Conservation (phyloP, 805 yeast species). For the Ogataea glucozyma region DNA sequence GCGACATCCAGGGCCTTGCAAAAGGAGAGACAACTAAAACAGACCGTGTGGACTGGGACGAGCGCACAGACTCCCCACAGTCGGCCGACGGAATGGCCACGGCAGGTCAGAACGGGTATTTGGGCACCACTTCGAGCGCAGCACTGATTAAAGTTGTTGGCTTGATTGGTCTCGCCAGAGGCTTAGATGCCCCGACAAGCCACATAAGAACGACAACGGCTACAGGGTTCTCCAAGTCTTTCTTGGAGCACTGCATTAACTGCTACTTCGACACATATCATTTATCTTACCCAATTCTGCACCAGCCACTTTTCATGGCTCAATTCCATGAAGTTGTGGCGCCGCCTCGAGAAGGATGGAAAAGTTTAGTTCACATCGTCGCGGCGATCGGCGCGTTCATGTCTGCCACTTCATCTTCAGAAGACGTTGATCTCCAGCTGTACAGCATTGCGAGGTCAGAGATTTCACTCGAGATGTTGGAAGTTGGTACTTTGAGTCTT, state of each 20-base stretch:
- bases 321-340: conserved; percentile 19
- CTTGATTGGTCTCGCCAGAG: background rate
- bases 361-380: conserved; percentile 19
- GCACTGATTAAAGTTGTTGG: conserved; percentile 12
- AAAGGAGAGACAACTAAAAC: background rate
- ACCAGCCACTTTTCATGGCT: conserved; percentile 21
- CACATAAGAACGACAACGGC: conserved; percentile 1
- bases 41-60: conserved; percentile 1
- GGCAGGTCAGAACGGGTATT: conserved; percentile 18
- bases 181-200: background rate
- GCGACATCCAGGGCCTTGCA: conserved; percentile 17
- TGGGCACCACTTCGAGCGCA: conserved; percentile 19
- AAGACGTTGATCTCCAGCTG: conserved; percentile 15
- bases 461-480: conserved; percentile 17
- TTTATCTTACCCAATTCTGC: conserved; percentile 18
- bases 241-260: conserved; percentile 15
- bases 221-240: no score
- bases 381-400: conserved; percentile 24
- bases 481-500: conserved; percentile 16
- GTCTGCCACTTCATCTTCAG: conserved; percentile 14
- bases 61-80: conserved; percentile 1
- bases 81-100: conserved; percentile 22
- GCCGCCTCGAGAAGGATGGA: conserved; percentile 18
- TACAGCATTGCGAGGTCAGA: conserved; percentile 16
- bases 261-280: conserved; percentile 20